A percentile compares a stretch with the other conserved stretches of the same genome.
These are phyloP conservation scores for Crithidia acanthocephali DNA, from an alignment of 208 protist species.

Conservation along the genomic window DNA sequence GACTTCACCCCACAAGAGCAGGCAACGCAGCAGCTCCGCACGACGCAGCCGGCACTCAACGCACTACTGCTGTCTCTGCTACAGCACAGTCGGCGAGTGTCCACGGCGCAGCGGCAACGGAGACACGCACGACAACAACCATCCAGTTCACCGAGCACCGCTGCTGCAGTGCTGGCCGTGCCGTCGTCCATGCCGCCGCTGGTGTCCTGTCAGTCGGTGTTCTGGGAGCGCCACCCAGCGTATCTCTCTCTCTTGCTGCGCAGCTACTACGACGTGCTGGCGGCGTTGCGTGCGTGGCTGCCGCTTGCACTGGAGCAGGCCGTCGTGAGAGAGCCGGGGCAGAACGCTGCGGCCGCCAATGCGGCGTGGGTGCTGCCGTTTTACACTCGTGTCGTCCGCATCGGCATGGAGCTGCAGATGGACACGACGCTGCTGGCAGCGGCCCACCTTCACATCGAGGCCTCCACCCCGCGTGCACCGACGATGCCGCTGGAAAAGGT, in stretches of 20 bases:
- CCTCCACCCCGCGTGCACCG: slow-evolving; percentile 15
- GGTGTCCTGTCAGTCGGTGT: not conserved
- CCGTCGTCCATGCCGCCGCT: not conserved
- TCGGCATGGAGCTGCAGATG: slow-evolving; percentile 27
- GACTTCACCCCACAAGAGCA: too few relatives aligned
- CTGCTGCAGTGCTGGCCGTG: too few relatives aligned
- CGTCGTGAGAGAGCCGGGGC: not conserved
- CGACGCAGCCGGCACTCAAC: not conserved
- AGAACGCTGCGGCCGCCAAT: not conserved
- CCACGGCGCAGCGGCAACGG: not conserved
- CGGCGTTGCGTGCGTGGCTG: not conserved
- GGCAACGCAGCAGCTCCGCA: not conserved
- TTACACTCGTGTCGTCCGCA: slow-evolving; percentile 21
- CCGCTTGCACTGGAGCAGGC: not conserved
- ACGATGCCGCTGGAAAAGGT: slow-evolving; percentile 19
- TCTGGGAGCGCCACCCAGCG: slow-evolving; percentile 11
- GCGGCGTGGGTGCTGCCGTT: slow-evolving; percentile 25
- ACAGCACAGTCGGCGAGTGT: not conserved
- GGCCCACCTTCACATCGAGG: slow-evolving; percentile 23
- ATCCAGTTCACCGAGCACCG: too few relatives aligned
- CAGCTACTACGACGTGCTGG: slow-evolving; percentile 2
- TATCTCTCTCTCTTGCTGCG: not conserved
- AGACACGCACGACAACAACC: too few relatives aligned
- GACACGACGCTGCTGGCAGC: slow-evolving; percentile 10
- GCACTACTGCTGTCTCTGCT: not conserved